These are phyloP conservation scores for Davidsoniella virescens DNA, from an alignment of 2,329 filamentous ascomycete species.

Conservation along the genomic window DNA sequence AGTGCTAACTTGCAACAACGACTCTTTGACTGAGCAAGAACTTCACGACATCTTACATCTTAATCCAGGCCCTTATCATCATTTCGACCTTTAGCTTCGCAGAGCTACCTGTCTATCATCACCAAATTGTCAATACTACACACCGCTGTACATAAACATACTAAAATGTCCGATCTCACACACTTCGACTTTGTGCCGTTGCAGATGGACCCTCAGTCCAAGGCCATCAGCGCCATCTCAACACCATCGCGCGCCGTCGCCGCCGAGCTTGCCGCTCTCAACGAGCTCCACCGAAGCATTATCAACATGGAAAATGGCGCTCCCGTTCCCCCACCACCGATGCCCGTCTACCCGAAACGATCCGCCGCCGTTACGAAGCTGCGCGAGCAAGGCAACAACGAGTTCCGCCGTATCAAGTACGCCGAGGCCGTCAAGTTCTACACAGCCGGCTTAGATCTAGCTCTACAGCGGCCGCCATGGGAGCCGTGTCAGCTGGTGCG, in stretches of 20 bases:
- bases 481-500: conserved; percentile 69
- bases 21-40: background rate
- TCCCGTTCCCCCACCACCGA: conserved; percentile 62
- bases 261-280: conserved; percentile 56
- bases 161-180: conserved; percentile 42
- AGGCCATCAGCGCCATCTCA: conserved; percentile 45
- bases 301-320: conserved; percentile 45
- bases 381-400: conserved; percentile 68
- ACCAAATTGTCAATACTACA: background rate
- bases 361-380: conserved; percentile 77
- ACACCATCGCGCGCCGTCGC: conserved; percentile 34
- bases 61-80: background rate
- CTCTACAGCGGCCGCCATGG: conserved; percentile 65
- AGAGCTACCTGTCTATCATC: background rate
- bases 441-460: conserved; percentile 80
- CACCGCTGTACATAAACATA: background rate
- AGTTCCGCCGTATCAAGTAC: conserved; percentile 64
- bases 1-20: too few relatives aligned
- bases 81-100: background rate
- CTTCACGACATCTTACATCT: background rate
- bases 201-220: conserved; percentile 64
- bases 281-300: conserved; percentile 60
- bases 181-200: conserved; percentile 74
- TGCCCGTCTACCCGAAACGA: conserved; percentile 87
- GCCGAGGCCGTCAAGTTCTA: conserved; percentile 68